Conservation (phyloP, 306 rosid genomes). For the Cucurbita ficifolia region DNA sequence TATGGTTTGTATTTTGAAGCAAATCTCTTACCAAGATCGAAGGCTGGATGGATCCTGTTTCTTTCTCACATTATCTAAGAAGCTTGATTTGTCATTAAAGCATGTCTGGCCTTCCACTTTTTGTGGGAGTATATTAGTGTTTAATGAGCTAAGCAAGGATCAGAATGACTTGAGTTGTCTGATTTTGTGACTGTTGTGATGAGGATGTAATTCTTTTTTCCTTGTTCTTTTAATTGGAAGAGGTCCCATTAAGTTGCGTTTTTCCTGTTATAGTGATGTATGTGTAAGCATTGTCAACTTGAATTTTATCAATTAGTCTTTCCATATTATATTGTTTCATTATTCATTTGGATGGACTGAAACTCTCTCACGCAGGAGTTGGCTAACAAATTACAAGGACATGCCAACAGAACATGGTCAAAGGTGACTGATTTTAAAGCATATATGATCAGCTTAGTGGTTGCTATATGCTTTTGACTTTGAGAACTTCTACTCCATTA, state of each 20-base stretch:
- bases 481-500: neutral
- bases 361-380: neutral
- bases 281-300: slow-evolving; percentile 4
- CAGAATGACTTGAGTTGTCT: slow-evolving; percentile 22
- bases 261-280: slow-evolving; percentile 1
- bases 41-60: slow-evolving; percentile 11
- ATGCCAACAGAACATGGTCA: neutral
- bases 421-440: neutral
- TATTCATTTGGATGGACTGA: neutral
- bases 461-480: neutral
- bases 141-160: slow-evolving; percentile 16
- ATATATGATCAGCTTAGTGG: neutral
- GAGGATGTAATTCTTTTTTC: slow-evolving; percentile 10
- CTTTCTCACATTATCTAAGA: slow-evolving; percentile 12
- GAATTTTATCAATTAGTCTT: neutral
- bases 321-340: neutral
- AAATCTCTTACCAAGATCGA: slow-evolving; percentile 10
- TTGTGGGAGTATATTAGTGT: slow-evolving; percentile 30
- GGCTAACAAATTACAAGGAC: neutral
- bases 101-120: slow-evolving; percentile 36
- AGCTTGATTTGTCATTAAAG: slow-evolving; percentile 15
- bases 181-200: slow-evolving; percentile 17
- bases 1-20: slow-evolving; percentile 3
- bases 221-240: slow-evolving; percentile 19
- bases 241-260: slow-evolving; percentile 15